Evolutionary conservation across 1,284 basidiomycete genomes (phyloP).

Genomic region (Tilletia indica): DNA sequence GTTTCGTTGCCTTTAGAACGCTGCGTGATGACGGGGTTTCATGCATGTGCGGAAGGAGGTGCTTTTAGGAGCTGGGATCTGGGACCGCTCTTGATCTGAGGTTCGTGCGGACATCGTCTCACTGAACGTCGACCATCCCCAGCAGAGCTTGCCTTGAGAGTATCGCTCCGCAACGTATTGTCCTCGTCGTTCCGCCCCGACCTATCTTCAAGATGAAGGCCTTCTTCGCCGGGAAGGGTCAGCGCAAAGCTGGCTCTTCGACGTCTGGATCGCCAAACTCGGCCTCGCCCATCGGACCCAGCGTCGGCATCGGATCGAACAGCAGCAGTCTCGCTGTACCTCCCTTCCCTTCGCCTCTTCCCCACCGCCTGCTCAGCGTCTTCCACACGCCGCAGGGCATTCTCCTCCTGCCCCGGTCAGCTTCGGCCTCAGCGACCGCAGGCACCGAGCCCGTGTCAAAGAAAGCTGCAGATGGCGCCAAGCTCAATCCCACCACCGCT

Average conservation of each 20-base stretch:
- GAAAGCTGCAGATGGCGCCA: not conserved
- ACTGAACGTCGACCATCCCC: too few species aligned
- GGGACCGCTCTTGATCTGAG: too few species aligned
- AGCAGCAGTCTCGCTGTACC: conserved; percentile 6
- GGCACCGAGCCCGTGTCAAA: not conserved
- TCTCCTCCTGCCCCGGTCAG: conserved; percentile 5
- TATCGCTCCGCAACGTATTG: too few species aligned
- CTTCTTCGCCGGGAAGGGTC: conserved; percentile 3
- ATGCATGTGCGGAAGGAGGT: too few species aligned
- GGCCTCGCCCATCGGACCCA: not conserved
- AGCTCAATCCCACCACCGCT: not conserved
- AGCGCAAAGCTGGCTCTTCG: not conserved
- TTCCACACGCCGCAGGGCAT: conserved; percentile 4
- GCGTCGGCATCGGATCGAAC: conserved; percentile 8
- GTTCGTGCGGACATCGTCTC: too few species aligned
- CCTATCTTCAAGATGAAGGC: conserved; percentile 4
- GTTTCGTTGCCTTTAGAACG: too few species aligned
- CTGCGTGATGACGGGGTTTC: too few species aligned
- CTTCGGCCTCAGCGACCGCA: not conserved
- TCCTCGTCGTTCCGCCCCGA: too few species aligned
- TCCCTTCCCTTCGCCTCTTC: conserved; percentile 14
- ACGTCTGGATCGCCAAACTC: not conserved
- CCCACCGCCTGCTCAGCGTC: conserved; percentile 5
- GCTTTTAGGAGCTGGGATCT: too few species aligned
- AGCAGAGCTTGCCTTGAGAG: too few species aligned